These are phyloP conservation scores for Crithidia expoeki DNA, from an alignment of 208 protist species.

Conservation along the genomic window DNA sequence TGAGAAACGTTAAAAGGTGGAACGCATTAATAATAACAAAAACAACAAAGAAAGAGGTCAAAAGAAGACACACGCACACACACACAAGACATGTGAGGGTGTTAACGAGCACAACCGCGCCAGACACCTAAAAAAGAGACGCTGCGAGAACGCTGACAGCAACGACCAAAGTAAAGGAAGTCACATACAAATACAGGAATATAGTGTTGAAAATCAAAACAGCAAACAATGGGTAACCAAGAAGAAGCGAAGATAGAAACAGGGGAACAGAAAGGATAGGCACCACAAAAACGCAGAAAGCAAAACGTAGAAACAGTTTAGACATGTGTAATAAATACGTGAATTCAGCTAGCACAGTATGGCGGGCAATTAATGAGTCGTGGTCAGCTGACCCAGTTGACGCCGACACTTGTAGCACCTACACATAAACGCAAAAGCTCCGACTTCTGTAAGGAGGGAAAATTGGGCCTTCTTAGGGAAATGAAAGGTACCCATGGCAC, in stretches of 20 bases:
- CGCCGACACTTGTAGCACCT: not conserved
- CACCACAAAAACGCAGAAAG: not conserved
- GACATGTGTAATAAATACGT: not conserved
- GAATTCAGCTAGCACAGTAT: not conserved
- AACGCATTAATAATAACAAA: too few relatives aligned
- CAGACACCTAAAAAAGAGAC: slow-evolving; percentile 4
- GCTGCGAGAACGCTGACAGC: not conserved
- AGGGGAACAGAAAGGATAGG: not conserved
- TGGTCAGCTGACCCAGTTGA: too few relatives aligned
- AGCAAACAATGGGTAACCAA: not conserved
- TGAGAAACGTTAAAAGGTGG: too few relatives aligned
- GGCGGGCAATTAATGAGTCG: too few relatives aligned
- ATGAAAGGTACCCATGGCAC: too few relatives aligned
- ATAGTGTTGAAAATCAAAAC: not conserved
- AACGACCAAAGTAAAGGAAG: not conserved
- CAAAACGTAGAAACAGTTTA: not conserved
- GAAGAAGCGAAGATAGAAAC: not conserved
- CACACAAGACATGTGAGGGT: not conserved
- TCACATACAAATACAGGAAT: not conserved
- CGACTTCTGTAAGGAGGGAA: not conserved
- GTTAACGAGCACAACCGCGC: not conserved
- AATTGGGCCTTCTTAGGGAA: too few relatives aligned
- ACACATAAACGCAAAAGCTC: slow-evolving; percentile 9
- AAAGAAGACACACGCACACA: not conserved
- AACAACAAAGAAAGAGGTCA: not conserved